Evolutionary conservation across 108 stramenopile genomes (phyloP), one percentile per base, ranked within the genome.

Genomic region (Cyclostephanos invisitatus): DNA sequence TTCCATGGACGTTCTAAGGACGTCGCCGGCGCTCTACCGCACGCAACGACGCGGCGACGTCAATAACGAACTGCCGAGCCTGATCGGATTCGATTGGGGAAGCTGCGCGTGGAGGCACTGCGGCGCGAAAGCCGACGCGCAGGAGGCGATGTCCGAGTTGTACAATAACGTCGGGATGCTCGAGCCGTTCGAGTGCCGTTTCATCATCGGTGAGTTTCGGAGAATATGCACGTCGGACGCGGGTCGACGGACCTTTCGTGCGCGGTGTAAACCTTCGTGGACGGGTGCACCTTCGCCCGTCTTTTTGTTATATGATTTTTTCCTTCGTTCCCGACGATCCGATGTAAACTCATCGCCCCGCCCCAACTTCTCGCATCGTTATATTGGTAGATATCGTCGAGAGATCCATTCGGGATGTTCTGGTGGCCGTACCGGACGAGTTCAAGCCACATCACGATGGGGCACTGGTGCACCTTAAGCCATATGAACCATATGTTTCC

Each of bases 101-200:
- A 86, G 85, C 62, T 95, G 94, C 72, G 91, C 90, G 7, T 95
- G 94, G 94, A 70, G 89, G 56, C 91, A 91, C 58, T 95, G 94
- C 65, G 91, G 91, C 17, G 90, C 91, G 7, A 80, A 86, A 37
- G 91, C 91, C 29, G 94, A 95, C 83, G 88, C 85, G 20, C 88
- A 91, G 78, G 94, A 95, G 68, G 85, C 94, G 5, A 42, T 92
- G 21, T 90, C 90, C 25, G 94, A 92, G 68, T 68, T 95, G 38
- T 82, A 89, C 54, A 74, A 80, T 62, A 67, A 70, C 53, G 64
- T 91, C 42, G 94, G 94, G 5, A 76, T 95, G 68, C 62, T 92
- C n/a, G 94, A 95, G 72, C 94, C 94, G 27, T 89, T 83, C 64
- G 94, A 95, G 75, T 87, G 88, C 56, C 58, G 81, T 0, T 95